Evolutionary conservation across 2,329 filamentous ascomycete genomes (phyloP), one percentile per base, ranked within the genome.

Genomic region (Neoarthrinium moseri): DNA sequence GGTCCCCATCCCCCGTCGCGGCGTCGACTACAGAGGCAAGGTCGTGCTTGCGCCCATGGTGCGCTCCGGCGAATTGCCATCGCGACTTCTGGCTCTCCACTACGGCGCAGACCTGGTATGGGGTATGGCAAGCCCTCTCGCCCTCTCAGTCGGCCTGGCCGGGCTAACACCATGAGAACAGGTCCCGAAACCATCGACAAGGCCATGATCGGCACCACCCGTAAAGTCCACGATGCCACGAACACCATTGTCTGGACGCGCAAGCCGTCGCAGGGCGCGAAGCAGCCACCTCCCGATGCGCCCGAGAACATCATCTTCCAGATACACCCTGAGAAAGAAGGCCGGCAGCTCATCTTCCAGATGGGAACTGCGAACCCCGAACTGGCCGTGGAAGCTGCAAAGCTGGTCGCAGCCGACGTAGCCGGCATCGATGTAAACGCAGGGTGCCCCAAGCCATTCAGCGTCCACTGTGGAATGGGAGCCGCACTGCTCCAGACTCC

Each of bases 21-120:
- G 92, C 42, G 91, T 96, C 60, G 91, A 96, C 73, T 97, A 96
- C 70, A 83, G 92, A 57, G 87, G 88, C 69, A 96, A 95, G 69
- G 72, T 97, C 54, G 94, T 97, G 35, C 86, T 99, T 52, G 94
- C 94, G 51, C 94, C 94, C 32, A 99, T 99, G 94, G 92, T 96
- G 47, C 87, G 94, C 56, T 95, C 90, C n/a, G 94, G 94, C 62
- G 94, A 99, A 73, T 74, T 96, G 50, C 92, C 94, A 3, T 94
- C 89, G 30, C 85, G 94, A 48, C 78, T 99, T 21, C 71, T 95
- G 34, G 89, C 94, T 24, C 81, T 99, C 51, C 88, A 95, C 62
- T 97, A 99, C 66, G 94, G 94, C 55, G 94, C 94, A 43, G 94
- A 99, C 68, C 77, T 99, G 13, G 94, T 99, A 55, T 99, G 94